Base-by-base conservation (phyloP, 2,329 filamentous ascomycete species). In the Colletotrichum somersetense region DNA sequence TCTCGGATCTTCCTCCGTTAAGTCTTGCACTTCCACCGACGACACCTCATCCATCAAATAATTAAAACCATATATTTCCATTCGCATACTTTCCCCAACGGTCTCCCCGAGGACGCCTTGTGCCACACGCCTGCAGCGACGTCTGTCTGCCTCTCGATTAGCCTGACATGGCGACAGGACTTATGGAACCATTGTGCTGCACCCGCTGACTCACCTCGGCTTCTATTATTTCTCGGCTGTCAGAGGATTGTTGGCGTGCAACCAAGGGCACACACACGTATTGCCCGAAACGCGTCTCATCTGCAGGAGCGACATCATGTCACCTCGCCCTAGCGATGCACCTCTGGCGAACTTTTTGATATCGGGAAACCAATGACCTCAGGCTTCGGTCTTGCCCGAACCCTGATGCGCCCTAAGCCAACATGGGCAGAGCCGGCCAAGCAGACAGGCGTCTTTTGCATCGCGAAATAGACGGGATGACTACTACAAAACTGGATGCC, bases 351-450 rank as follows among this genome's bases (percentile, higher is more conserved):
- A 16, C 23, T 52, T 62, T 62, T 38, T 62, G 35, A 68, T 56
- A 68, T 40, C 53, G 44, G 52, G 59, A 46, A 42, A 20, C 30
- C 63, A 35, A 67, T 57, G 56, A 42, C 48, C 56, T 56, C 63
- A 67, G n/a, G 18, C 63, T 67, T 67, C 56, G 67, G 67, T 33
- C 56, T 71, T 67, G 67, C 5, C 67, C 63, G 67, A 71, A 59
- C 26, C 20, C 44, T 66, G 38, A 42, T 46, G 53, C 33, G 38
- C 38, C 46, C 46, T 52, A 46, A 20, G 40, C 56, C 44, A 46
- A 23, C 35, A 35, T 58, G 52, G 53, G 46, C 30, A 20, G 53
- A 35, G n/a, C 30, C 44, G 53, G 30, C 58, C 42, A 72, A 64
- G 46, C 44, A 56, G 38, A 35, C 59, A 42, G 38, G 42, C 23